Conservation (phyloP, 2,329 filamentous ascomycete genomes). For the Ceratocystis alfenasii region DNA sequence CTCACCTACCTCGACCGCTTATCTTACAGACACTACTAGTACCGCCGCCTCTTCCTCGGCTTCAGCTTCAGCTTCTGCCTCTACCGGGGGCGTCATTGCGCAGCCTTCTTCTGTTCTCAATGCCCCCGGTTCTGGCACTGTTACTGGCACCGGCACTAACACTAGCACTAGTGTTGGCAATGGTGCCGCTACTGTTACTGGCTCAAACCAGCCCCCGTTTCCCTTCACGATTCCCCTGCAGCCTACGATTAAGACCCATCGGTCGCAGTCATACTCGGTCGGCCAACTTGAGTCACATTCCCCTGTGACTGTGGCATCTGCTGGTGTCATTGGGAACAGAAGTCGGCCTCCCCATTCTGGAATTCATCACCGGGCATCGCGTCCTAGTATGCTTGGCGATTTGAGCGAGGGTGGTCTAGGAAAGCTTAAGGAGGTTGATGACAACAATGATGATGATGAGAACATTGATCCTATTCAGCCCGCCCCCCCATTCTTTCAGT, state of each 20-base stretch:
- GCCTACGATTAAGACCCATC: conserved; percentile 81
- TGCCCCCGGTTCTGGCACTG: conserved; percentile 33
- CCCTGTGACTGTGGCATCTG: conserved; percentile 33
- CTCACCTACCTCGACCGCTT: conserved; percentile 56
- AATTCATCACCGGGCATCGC: conserved; percentile 69
- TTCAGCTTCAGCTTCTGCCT: conserved; percentile 35
- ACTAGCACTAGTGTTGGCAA: no score
- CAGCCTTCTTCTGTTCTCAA: conserved; percentile 42
- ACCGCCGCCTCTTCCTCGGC: conserved; percentile 30
- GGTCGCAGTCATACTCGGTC: conserved; percentile 93
- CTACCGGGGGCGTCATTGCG: conserved; percentile 27
- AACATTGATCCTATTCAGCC: conserved; percentile 40
- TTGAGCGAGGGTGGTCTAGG: conserved; percentile 54
- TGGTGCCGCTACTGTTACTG: conserved; percentile 27
- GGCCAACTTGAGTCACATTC: conserved; percentile 70
- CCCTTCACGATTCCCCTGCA: conserved; percentile 81
- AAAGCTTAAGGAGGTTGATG: conserved; percentile 59
- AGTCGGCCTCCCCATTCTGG: conserved; percentile 45
- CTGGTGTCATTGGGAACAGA: conserved; percentile 41
- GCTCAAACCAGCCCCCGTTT: conserved; percentile 52
- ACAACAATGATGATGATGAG: conserved; percentile 56
- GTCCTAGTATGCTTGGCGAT: conserved; percentile 63
- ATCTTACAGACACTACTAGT: conserved; percentile 37
- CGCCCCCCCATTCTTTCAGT: conserved; percentile 38
- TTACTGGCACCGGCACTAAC: conserved; percentile 29